phyloP scores from a whole-genome alignment of 768 basidiomycete species.

The Ramaria sp. region DNA sequence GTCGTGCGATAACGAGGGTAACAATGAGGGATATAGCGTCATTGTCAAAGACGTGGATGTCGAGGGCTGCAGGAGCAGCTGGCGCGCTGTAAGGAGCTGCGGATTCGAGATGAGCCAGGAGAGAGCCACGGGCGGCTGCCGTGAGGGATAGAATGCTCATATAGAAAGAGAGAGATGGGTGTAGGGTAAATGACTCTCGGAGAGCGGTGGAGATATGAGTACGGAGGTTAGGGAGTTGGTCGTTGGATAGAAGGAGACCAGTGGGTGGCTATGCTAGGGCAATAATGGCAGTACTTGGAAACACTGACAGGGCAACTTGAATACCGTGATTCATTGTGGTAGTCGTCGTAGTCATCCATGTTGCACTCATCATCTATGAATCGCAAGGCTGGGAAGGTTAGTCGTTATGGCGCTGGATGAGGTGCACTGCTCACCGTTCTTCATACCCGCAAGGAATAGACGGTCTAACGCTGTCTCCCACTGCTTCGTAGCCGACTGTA shows the following conservation, averaged over 20 bases:
- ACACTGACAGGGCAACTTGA: conserved; percentile 24
- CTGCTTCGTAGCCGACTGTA: conserved; percentile 34
- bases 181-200: conserved; percentile 34
- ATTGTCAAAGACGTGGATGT: conserved; percentile 33
- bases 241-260: conserved; percentile 38
- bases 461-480: conserved; percentile 38
- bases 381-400: not conserved
- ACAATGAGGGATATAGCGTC: conserved; percentile 24
- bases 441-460: conserved; percentile 43
- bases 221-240: conserved; percentile 31
- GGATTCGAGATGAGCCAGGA: conserved; percentile 25
- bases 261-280: conserved; percentile 33
- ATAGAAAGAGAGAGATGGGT: conserved; percentile 40
- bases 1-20: conserved; percentile 36
- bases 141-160: conserved; percentile 30
- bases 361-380: conserved; percentile 18
- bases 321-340: conserved; percentile 24
- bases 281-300: not conserved
- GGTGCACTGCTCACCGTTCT: conserved; percentile 21
- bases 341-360: conserved; percentile 22
- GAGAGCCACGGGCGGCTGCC: conserved; percentile 13
- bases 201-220: conserved; percentile 36
- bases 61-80: conserved; percentile 43
- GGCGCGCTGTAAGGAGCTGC: conserved; percentile 40
- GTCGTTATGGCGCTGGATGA: not conserved